Percentiles rank a stretch among this genome's conserved stretches.
Evolutionary conservation across 139 green algal species (phyloP).

Genomic region (Haematococcus lacustris): DNA sequence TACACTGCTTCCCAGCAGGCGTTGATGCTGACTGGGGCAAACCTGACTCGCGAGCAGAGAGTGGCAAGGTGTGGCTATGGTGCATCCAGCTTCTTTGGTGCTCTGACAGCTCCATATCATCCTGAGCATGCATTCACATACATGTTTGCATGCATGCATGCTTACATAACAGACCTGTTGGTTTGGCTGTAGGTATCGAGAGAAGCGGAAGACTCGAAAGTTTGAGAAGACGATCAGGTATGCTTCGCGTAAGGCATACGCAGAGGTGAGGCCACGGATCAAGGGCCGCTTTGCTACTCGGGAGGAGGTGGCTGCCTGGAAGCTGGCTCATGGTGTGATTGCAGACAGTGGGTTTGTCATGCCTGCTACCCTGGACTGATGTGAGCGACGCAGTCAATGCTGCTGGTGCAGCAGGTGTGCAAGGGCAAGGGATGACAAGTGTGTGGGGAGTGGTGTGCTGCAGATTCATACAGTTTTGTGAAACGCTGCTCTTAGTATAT

Average conservation of each 20-base stretch:
- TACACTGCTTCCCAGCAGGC: background rate
- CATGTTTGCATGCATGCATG: background rate
- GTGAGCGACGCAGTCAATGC: too few species aligned
- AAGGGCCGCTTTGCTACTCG: slow-evolving; percentile 75
- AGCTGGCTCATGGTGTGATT: background rate
- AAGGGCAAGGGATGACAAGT: too few species aligned
- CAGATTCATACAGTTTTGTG: too few species aligned
- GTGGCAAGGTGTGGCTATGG: slow-evolving; percentile 14
- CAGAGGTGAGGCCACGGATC: slow-evolving; percentile 71
- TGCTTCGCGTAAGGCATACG: slow-evolving; percentile 73
- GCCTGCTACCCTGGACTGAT: too few species aligned
- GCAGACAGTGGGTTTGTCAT: too few species aligned
- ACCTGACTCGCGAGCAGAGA: slow-evolving; percentile 42
- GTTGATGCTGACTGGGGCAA: slow-evolving; percentile 5
- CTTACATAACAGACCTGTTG: background rate
- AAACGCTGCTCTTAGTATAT: too few species aligned
- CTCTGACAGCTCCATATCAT: background rate
- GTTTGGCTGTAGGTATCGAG: slow-evolving; percentile 34
- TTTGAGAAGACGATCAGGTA: slow-evolving; percentile 87
- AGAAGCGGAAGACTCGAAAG: slow-evolving; percentile 70
- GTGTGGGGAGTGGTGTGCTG: too few species aligned
- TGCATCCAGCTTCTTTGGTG: background rate
- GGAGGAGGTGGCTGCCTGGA: slow-evolving; percentile 33
- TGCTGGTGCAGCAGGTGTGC: too few species aligned
- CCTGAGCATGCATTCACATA: background rate